Base-by-base conservation (phyloP, 2,329 filamentous ascomycete genomes). In the Chaetomium olivaceum region DNA sequence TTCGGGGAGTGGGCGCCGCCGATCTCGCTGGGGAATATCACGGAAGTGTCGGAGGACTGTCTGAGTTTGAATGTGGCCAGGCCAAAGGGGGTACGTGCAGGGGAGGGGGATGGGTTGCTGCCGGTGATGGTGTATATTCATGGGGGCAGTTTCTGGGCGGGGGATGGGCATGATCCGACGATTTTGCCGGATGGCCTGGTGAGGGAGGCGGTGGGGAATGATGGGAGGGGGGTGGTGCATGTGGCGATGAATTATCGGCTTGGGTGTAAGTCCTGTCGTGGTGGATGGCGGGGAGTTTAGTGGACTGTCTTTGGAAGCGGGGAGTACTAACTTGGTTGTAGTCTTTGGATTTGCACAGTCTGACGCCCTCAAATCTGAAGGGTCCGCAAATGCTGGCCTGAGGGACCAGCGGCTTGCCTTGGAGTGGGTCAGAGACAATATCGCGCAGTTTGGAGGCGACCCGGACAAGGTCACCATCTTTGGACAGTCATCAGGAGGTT, bases 311-410 rank as follows among this genome's bases (percentile, higher is more conserved):
- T 39, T 39, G 1, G 2, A 11, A 39, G 16, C 16, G 16, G 39
- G 5, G 39, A 19, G 16, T 43, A 7, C 39, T 43, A n/a, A 43
- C 39, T n/a, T 6, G 16, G 14, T 1, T 11, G 16, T n/a, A 58
- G 75, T 76, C 36, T 77, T 77, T 55, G 76, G 76, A 0, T 77
- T 76, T 54, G 71, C 73, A 0, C 66, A 67, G 0, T 69, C 75
- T 0, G 67, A 68, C 0, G 55, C 66, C 1, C 66, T 77, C 2
- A 68, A 72, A 52, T 68, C 73, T 4, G 65, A 73, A 50, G 73
- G 73, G 31, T 74, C 73, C 0, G 43, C 74, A 31, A 74, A 75
- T 29, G 68, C 71, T 2, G 72, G 74, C 6, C 71, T 75, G 68
- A 52, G 74, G 73, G 61, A 63, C 25, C 61, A 63, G 58, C 57